These are phyloP conservation scores for Boletus rubropictus DNA, from an alignment of 768 basidiomycete genomes.

Conservation along the genomic window DNA sequence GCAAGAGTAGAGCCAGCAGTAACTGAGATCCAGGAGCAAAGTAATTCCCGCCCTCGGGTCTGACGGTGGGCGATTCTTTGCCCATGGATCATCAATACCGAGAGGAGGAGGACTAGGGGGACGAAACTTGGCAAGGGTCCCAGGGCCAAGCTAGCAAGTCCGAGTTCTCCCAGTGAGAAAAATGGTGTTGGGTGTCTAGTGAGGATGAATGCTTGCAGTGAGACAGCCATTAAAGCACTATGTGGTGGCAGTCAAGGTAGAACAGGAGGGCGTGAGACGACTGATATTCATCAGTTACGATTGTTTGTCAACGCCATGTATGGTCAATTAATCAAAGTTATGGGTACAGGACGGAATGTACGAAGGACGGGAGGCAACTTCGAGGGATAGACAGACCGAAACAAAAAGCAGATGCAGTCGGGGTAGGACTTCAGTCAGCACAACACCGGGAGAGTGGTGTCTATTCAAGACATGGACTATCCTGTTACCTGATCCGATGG, in stretches of 20 bases:
- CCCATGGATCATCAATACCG: conserved; percentile 27
- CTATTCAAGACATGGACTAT: conserved; percentile 1
- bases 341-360: not conserved
- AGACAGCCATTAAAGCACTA: conserved; percentile 6
- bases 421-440: conserved; percentile 3
- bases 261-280: not conserved
- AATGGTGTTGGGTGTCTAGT: conserved; percentile 18
- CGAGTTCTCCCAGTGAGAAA: conserved; percentile 22
- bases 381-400: not conserved
- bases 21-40: conserved; percentile 35
- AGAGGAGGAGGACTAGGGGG: conserved; percentile 29
- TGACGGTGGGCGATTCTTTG: conserved; percentile 28
- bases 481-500: conserved; percentile 13
- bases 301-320: conserved; percentile 20
- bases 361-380: not conserved
- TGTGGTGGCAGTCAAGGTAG: conserved; percentile 5
- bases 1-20: conserved; percentile 39
- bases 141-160: conserved; percentile 24
- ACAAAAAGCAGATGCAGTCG: not conserved
- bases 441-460: not conserved
- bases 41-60: conserved; percentile 25
- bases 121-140: conserved; percentile 30
- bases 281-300: conserved; percentile 16
- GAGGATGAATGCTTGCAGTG: conserved; percentile 24
- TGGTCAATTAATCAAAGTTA: conserved; percentile 1